These are phyloP conservation scores for Groenewaldozyma auringiensis DNA, from an alignment of 1,139 yeast genomes.

Conservation along the genomic window DNA sequence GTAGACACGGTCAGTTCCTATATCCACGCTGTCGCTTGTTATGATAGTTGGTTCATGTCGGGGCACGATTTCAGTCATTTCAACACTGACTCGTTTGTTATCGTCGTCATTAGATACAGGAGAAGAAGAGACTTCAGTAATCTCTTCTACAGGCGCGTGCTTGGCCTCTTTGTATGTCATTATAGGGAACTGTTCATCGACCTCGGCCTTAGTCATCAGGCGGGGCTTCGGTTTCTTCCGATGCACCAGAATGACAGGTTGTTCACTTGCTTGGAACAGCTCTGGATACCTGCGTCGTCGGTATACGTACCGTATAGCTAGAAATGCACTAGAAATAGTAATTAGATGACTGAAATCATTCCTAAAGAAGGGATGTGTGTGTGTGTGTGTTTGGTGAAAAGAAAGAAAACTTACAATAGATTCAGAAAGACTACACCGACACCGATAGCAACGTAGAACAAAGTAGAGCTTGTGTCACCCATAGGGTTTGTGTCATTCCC, in stretches of 20 bases:
- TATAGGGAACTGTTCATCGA: slow-evolving; percentile 57
- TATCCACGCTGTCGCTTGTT: not conserved
- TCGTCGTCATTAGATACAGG: not conserved
- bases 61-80: not conserved
- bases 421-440: slow-evolving; percentile 30
- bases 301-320: slow-evolving; percentile 31
- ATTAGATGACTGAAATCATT: too few relatives aligned
- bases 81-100: not conserved
- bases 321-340: slow-evolving; percentile 26
- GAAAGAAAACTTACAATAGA: slow-evolving; percentile 21
- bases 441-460: slow-evolving; percentile 31
- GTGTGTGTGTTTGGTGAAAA: too few relatives aligned
- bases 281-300: slow-evolving; percentile 24
- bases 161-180: slow-evolving; percentile 45
- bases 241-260: slow-evolving; percentile 12
- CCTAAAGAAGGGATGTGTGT: too few relatives aligned
- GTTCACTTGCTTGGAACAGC: slow-evolving; percentile 13
- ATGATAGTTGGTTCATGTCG: not conserved
- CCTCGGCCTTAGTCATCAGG: slow-evolving; percentile 50
- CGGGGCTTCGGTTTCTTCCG: slow-evolving; percentile 27
- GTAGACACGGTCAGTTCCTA: slow-evolving; percentile 6
- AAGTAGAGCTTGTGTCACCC: slow-evolving; percentile 16
- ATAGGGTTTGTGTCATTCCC: not conserved
- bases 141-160: slow-evolving; percentile 24
- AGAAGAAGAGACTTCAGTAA: not conserved